A percentile compares a stretch with the other conserved stretches of the same genome.
These are phyloP conservation scores for Pelomyxa schiedti DNA, from an alignment of 78 protist species.

Conservation along the genomic window DNA sequence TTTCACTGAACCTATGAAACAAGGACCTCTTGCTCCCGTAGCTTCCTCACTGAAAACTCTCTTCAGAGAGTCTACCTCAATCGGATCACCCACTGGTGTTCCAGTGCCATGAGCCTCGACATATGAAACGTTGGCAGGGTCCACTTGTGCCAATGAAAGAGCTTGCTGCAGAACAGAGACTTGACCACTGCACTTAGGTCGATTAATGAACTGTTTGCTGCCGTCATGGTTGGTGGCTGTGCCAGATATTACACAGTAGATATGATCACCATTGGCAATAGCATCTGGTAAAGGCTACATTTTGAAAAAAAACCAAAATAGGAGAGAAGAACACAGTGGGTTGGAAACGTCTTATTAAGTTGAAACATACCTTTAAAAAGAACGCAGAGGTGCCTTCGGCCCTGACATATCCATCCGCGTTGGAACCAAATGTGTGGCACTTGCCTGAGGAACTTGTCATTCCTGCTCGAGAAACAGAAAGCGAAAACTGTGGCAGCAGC, in stretches of 20 bases:
- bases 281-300: neutral
- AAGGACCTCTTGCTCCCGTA: neutral
- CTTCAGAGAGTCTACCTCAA: constrained; percentile 33
- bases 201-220: constrained; percentile 13
- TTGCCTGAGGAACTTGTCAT: constrained; percentile 31
- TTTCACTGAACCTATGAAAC: constrained; percentile 43
- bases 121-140: neutral
- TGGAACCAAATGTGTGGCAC: constrained; percentile 44
- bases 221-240: constrained; percentile 36
- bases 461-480: constrained; percentile 18
- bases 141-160: neutral
- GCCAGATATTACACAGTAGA: constrained; percentile 1
- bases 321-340: no score
- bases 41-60: no score
- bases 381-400: constrained; percentile 49
- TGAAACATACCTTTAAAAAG: constrained; percentile 29
- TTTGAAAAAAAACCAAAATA: no score
- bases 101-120: constrained; percentile 78
- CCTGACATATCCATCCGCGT: constrained; percentile 68
- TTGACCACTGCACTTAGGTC: constrained; percentile 33
- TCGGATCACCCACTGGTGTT: constrained; percentile 67
- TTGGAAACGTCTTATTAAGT: no score
- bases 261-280: neutral
- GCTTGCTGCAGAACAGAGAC: neutral
- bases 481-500: constrained; percentile 17